These are phyloP conservation scores for Lactarius quietus DNA, from an alignment of 768 basidiomycete genomes.

Conservation along the genomic window DNA sequence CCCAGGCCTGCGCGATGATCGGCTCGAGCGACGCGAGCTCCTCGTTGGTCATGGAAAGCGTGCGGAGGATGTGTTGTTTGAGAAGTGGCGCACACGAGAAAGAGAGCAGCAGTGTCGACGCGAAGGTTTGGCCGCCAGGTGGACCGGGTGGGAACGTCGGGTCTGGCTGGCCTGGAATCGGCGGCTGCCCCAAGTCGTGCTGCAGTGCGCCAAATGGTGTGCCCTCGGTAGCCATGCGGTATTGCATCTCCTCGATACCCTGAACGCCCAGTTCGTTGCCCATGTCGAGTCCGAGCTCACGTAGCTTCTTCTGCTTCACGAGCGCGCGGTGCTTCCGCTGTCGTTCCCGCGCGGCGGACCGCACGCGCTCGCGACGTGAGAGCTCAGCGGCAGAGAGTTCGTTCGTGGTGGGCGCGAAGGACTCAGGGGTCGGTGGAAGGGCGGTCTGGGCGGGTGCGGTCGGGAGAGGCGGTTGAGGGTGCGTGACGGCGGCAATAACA, in stretches of 20 bases:
- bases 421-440: constrained; percentile 27
- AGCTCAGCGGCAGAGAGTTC: constrained; percentile 61
- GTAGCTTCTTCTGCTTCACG: constrained; percentile 76
- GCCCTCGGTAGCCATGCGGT: constrained; percentile 48
- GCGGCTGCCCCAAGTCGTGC: constrained; percentile 35
- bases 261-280: constrained; percentile 57
- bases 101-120: constrained; percentile 70
- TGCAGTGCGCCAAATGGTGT: constrained; percentile 36
- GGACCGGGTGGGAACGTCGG: constrained; percentile 61
- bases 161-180: constrained; percentile 40
- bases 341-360: constrained; percentile 73
- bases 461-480: constrained; percentile 18
- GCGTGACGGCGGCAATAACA: constrained; percentile 19
- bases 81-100: constrained; percentile 71
- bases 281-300: constrained; percentile 80
- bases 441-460: constrained; percentile 15
- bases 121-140: constrained; percentile 71
- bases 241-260: constrained; percentile 64
- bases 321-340: constrained; percentile 78
- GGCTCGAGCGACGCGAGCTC: constrained; percentile 77
- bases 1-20: constrained; percentile 79
- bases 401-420: constrained; percentile 40
- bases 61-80: constrained; percentile 71
- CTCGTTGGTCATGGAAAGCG: constrained; percentile 70
- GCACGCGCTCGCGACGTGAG: constrained; percentile 63